phyloP scores from a whole-genome alignment of 75 land plant species.

The Gnetum montanum region DNA sequence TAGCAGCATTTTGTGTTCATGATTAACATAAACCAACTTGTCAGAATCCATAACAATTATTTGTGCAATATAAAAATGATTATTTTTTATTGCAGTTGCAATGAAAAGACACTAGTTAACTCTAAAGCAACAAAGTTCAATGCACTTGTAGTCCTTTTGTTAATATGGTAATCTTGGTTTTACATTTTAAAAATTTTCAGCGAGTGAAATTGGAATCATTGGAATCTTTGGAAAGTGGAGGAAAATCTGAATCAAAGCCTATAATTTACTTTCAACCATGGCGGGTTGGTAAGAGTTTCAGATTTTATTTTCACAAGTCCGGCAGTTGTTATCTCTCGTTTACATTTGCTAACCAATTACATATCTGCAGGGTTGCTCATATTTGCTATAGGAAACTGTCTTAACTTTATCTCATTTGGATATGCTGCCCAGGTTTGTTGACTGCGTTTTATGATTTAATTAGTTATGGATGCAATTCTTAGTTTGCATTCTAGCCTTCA shows the following conservation, averaged over 20 bases:
- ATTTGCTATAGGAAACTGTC: constrained; percentile 81
- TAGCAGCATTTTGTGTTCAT: no score
- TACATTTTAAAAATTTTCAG: constrained; percentile 28
- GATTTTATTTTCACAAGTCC: neutral
- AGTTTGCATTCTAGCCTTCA: no score
- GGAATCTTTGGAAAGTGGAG: constrained; percentile 39
- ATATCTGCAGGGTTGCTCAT: constrained; percentile 60
- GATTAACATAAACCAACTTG: no score
- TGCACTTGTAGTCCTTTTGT: no score
- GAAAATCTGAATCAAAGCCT: constrained; percentile 44
- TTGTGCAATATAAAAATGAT: no score
- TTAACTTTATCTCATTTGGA: constrained; percentile 95
- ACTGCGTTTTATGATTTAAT: neutral
- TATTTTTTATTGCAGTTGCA: no score
- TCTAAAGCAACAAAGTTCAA: no score
- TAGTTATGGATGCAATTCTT: neutral
- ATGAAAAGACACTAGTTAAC: no score
- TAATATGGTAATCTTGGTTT: no score
- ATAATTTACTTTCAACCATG: constrained; percentile 86
- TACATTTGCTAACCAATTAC: no score
- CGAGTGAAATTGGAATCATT: constrained; percentile 51
- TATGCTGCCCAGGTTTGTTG: constrained; percentile 94
- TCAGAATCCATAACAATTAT: no score
- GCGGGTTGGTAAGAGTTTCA: constrained; percentile 66
- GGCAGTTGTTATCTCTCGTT: neutral